Conservation (phyloP, 2,329 filamentous ascomycete species). For the Tolypocladium pustulatum region DNA sequence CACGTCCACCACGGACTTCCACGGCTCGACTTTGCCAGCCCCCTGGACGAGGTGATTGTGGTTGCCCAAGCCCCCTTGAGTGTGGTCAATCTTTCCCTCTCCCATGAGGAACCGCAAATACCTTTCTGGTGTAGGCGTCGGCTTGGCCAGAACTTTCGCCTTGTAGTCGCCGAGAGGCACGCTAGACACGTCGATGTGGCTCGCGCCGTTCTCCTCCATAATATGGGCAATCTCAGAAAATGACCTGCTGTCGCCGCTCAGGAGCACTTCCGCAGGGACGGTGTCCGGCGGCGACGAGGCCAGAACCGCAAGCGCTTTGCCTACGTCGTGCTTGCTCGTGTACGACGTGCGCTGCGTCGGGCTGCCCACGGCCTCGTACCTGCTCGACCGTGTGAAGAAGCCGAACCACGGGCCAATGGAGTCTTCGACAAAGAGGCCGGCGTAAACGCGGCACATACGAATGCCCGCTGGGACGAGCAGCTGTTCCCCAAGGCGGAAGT, state of each 20-base stretch:
- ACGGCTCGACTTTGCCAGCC: constrained; percentile 12
- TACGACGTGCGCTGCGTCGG: constrained; percentile 15
- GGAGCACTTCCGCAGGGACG: constrained; percentile 15
- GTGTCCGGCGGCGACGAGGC: constrained; percentile 7
- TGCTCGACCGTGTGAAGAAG: constrained; percentile 16
- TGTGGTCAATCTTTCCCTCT: constrained; percentile 17
- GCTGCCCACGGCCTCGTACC: constrained; percentile 18
- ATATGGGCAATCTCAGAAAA: constrained; percentile 12
- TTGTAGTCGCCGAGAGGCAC: constrained; percentile 15
- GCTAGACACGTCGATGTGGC: constrained; percentile 11
- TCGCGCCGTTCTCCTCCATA: constrained; percentile 15
- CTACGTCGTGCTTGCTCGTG: constrained; percentile 19
- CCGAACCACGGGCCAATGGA: constrained; percentile 19
- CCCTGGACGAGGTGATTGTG: constrained; percentile 17
- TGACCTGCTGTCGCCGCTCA: constrained; percentile 15
- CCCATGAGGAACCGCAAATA: constrained; percentile 23
- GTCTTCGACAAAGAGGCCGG: constrained; percentile 21
- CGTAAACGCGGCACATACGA: constrained; percentile 18
- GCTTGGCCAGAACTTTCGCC: constrained; percentile 7
- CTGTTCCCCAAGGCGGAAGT: constrained; percentile 11
- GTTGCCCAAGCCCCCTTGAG: constrained; percentile 11
- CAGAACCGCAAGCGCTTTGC: constrained; percentile 16
- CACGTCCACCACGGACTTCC: constrained; percentile 16
- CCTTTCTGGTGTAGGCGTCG: constrained; percentile 11
- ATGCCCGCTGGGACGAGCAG: constrained; percentile 5